A percentile compares a stretch with the other conserved stretches of the same genome.
phyloP scores from a whole-genome alignment of 2,329 filamentous ascomycete species.

The Dendrostoma leiphaemia region DNA sequence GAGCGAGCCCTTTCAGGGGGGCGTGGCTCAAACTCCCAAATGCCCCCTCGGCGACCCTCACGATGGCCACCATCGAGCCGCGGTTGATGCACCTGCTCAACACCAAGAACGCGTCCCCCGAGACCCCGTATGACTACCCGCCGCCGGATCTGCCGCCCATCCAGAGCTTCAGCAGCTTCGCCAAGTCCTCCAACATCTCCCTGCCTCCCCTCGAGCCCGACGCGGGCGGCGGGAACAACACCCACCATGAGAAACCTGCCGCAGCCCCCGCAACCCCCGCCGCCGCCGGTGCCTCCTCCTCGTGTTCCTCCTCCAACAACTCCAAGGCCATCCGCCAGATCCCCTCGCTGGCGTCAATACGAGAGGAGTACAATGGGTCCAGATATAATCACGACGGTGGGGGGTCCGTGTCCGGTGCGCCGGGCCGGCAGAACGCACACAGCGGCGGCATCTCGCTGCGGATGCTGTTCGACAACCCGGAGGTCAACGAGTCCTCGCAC shows the following conservation, averaged over 20 bases:
- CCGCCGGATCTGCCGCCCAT: slow-evolving; percentile 55
- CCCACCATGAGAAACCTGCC: slow-evolving; percentile 25
- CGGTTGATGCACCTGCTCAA: slow-evolving; percentile 65
- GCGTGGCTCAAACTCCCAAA: slow-evolving; percentile 26
- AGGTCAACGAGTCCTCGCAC: slow-evolving; percentile 37
- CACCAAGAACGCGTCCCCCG: slow-evolving; percentile 46
- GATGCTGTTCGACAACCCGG: slow-evolving; percentile 38
- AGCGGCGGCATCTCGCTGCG: slow-evolving; percentile 31
- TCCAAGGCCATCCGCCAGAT: slow-evolving; percentile 23
- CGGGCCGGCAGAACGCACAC: slow-evolving; percentile 8
- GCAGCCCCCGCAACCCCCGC: too few relatives aligned
- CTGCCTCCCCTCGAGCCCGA: slow-evolving; percentile 54
- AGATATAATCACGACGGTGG: slow-evolving; percentile 11
- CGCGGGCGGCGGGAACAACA: slow-evolving; percentile 40
- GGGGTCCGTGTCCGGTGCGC: not conserved
- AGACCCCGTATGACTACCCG: slow-evolving; percentile 32
- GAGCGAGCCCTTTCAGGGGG: slow-evolving; percentile 16
- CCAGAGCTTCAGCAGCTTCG: slow-evolving; percentile 42
- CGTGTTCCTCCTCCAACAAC: too few relatives aligned
- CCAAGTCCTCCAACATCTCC: slow-evolving; percentile 42
- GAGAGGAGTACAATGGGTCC: slow-evolving; percentile 16
- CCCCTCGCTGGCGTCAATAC: slow-evolving; percentile 22
- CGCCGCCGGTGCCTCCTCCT: too few relatives aligned
- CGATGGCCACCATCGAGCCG: slow-evolving; percentile 66
- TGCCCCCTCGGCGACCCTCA: slow-evolving; percentile 38